Base-by-base conservation (phyloP, 2,329 filamentous ascomycete genomes). In the Thielaviopsis populi region DNA sequence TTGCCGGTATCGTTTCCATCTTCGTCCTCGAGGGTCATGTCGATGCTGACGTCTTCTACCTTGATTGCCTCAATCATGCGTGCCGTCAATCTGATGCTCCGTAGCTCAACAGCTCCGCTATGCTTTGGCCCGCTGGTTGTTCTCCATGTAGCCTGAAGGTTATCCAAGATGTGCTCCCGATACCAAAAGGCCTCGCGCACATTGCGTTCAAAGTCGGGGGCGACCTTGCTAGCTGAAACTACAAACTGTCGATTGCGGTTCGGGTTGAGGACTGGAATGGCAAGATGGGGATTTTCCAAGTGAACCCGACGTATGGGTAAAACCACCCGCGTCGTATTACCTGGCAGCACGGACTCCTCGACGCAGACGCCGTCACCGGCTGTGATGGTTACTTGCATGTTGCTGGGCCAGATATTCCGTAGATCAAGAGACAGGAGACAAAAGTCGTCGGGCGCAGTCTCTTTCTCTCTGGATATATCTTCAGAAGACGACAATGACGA, bases 101-200 rank as follows among this genome's bases (percentile, higher is more conserved):
- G 84, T 3, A 96, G 76, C 70, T 95, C 89, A 61, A 96, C 81
- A 1, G 77, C 78, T 2, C 91, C 91, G 56, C 77, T 75, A 46
- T 86, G 80, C 56, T 75, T 73, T 0, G 77, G 76, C 1, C 76
- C 76, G 1, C 77, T 76, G 1, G 69, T 76, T 0, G 83, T 83
- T 63, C 77, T 82, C 91, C 91, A 96, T 0, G 79, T 82, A 0
- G 86, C 90, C 30, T 79, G 79, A 10, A 96, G 75, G 50, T 79
- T 78, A 66, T 87, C 85, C 2, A 96, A 79, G 1, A 96, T 80
- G 70, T 83, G 84, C 72, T 95, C 88, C 17, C 91, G 83, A 73
- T 90, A 96, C 91, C 91, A 96, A 72, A 96, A 96, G 0, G 86
- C 84, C 74, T 96, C 90, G 61, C 91, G 80, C 66, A 81, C 87